Evolutionary conservation across 495 filamentous ascomycete species (phyloP).

Genomic region (Penicillium bovifimosum): DNA sequence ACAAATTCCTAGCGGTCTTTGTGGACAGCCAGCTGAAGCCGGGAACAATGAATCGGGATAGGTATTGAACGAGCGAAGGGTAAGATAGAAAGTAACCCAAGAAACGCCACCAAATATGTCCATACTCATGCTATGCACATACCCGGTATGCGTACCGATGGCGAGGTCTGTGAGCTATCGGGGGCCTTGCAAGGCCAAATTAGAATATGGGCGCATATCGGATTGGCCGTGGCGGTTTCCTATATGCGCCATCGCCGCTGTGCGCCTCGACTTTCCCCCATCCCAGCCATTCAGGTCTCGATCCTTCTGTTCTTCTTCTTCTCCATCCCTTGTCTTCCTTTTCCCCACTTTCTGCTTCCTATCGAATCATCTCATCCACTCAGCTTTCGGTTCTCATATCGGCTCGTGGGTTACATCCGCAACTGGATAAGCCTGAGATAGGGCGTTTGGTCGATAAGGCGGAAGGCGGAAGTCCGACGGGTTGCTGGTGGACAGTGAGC

Average conservation of each 20-base stretch:
- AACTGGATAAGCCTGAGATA: constrained; percentile 5
- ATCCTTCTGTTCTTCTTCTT: neutral
- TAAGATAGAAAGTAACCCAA: constrained; percentile 8
- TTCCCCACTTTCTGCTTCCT: neutral
- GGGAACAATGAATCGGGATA: neutral
- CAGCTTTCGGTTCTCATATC: neutral
- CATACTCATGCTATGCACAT: too few relatives aligned
- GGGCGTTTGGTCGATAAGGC: constrained; percentile 11
- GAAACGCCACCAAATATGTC: constrained; percentile 8
- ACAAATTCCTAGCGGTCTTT: too few relatives aligned
- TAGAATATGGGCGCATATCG: neutral
- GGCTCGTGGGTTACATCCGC: constrained; percentile 12
- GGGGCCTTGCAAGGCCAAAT: neutral
- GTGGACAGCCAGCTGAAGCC: neutral
- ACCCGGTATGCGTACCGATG: too few relatives aligned
- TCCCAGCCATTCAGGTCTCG: neutral
- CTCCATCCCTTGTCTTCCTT: neutral
- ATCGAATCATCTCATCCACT: constrained; percentile 4
- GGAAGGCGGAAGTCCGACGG: constrained; percentile 17
- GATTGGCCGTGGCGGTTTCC: neutral
- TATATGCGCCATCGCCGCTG: neutral
- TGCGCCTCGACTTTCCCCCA: neutral
- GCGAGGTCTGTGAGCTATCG: neutral
- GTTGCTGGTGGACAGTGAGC: neutral
- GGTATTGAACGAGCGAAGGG: neutral